A percentile compares a stretch with the other conserved stretches of the same genome.
These are phyloP conservation scores for Aspergillus campestris DNA, from an alignment of 495 filamentous ascomycete genomes.

Conservation along the genomic window DNA sequence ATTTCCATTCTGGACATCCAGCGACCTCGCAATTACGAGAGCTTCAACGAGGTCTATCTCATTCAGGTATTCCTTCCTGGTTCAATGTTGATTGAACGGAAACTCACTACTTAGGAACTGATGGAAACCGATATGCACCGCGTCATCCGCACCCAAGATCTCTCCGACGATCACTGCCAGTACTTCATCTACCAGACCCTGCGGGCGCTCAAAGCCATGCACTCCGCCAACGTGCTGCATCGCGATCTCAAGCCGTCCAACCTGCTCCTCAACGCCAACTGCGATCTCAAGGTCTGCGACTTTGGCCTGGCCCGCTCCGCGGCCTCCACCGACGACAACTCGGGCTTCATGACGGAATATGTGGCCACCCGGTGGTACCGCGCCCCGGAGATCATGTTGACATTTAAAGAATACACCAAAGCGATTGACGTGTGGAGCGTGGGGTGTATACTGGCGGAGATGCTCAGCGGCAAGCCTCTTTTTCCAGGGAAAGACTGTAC, in stretches of 20 bases:
- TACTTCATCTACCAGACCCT: slow-evolving; percentile 99
- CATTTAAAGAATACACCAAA: slow-evolving; percentile 99
- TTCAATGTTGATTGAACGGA: not conserved
- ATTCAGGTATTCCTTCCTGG: slow-evolving; percentile 66
- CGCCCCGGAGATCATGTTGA: slow-evolving; percentile 99
- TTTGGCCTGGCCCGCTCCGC: slow-evolving; percentile 93
- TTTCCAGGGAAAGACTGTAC: slow-evolving; percentile 99
- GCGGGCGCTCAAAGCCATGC: slow-evolving; percentile 97
- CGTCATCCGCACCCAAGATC: slow-evolving; percentile 96
- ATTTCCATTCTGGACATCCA: slow-evolving; percentile 99
- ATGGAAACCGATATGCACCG: slow-evolving; percentile 99
- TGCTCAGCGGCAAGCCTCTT: slow-evolving; percentile 96
- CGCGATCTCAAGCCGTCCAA: slow-evolving; percentile 97
- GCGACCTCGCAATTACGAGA: slow-evolving; percentile 90
- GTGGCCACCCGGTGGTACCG: slow-evolving; percentile 99
- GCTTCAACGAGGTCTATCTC: slow-evolving; percentile 96
- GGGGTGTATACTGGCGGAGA: slow-evolving; percentile 98
- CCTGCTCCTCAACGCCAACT: slow-evolving; percentile 94
- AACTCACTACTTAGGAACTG: slow-evolving; percentile 57
- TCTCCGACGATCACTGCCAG: slow-evolving; percentile 98
- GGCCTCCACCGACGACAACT: slow-evolving; percentile 94
- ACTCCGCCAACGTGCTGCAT: slow-evolving; percentile 97
- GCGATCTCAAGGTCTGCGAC: slow-evolving; percentile 97
- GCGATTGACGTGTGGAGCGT: slow-evolving; percentile 99
- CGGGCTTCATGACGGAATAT: slow-evolving; percentile 99